Conservation (phyloP, 78 protist species). For the Dictyostelium citrinum region DNA sequence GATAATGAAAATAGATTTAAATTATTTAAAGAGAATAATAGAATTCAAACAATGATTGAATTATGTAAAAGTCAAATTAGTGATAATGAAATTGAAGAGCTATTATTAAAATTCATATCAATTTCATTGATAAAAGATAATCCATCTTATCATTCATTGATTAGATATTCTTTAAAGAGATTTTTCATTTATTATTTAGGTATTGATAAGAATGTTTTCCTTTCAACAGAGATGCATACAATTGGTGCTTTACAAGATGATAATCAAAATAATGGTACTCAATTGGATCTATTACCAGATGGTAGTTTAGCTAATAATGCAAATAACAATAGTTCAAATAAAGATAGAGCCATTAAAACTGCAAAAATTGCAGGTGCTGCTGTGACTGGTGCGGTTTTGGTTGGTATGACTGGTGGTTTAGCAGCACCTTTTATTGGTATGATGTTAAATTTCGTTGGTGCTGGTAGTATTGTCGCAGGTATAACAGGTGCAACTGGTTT, state of each 20-base stretch:
- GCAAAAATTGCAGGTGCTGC: slow-evolving; percentile 74
- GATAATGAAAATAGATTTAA: slow-evolving; percentile 20
- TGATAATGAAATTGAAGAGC: slow-evolving; percentile 49
- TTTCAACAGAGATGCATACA: slow-evolving; percentile 45
- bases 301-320: background rate
- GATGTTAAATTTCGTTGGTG: slow-evolving; percentile 35
- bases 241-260: slow-evolving; percentile 54
- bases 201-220: background rate
- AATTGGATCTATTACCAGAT: background rate
- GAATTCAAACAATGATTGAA: slow-evolving; percentile 17
- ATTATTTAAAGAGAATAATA: slow-evolving; percentile 19
- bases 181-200: slow-evolving; percentile 54
- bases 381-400: slow-evolving; percentile 55
- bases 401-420: slow-evolving; percentile 63
- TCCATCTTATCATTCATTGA: slow-evolving; percentile 23
- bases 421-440: slow-evolving; percentile 56
- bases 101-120: slow-evolving; percentile 47
- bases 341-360: slow-evolving; percentile 20
- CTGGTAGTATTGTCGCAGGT: slow-evolving; percentile 36
- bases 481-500: slow-evolving; percentile 25
- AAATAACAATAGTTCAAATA: background rate
- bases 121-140: slow-evolving; percentile 15
- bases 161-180: slow-evolving; percentile 33
- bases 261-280: background rate
- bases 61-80: background rate